Evolutionary conservation across 352 stramenopile species (phyloP), one percentile per base, ranked within the genome.

Genomic region (Blastocystis sp.): DNA sequence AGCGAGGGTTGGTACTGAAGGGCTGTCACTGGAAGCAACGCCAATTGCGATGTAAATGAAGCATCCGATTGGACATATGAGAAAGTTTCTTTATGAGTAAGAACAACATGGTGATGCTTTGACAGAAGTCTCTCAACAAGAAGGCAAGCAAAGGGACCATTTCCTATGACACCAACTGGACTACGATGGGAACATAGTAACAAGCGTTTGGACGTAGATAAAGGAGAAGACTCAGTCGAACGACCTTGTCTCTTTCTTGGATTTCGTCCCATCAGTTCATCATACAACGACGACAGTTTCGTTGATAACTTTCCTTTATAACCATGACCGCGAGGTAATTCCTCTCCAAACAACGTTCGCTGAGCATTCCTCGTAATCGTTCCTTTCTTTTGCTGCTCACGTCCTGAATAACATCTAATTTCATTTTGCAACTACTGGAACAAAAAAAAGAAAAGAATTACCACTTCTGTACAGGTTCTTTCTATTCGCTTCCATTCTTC

Each of bases 231-330:
- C 37, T 49, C 32, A 24, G 14, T 5, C 42, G 43, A 14, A 3
- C n/a, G 12, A 16, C 43, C 37, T 12, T 29, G 24, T 61, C 71
- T 32, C 29, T 83, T 83, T 3, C 71, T 52, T 42, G 71, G 71
- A 35, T 12, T 37, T 16, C 71, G 71, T 42, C 71, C 71, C 1
- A 56, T 66, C 21, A 83, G n/a, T 46, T 83, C 71, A 42, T 83
- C 71, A 56, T 65, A 83, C 1, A 83, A 56, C 3, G 42, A 29
- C 4, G 71, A 83, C n/a, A 83, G 63, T 56, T 83, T 83, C 12
- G 71, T 52, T 7, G 71, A 83, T 14, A 83, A 7, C 54, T 83
- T 83, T 12, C 77, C 77, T 46, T 87, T 87, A 54, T 87, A 58
- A 0, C 77, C 77, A 67, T 87, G 77, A n/a, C 77, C 77, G 4